Percentiles rank a stretch among this genome's conserved stretches.
Evolutionary conservation across 176 grass and related monocot genomes (phyloP).

Genomic region (Metroxylon sagu): DNA sequence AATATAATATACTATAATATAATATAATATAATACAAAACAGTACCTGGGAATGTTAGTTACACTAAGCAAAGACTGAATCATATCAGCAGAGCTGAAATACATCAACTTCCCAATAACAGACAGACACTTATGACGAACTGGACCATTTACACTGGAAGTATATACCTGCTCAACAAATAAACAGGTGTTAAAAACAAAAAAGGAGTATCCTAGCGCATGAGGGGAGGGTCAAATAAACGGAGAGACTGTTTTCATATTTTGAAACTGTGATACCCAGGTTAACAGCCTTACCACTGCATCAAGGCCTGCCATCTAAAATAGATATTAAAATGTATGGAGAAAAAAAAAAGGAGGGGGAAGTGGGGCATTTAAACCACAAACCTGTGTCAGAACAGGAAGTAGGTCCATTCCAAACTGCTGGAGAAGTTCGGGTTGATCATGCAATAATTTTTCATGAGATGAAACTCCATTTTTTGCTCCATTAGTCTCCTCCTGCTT

Average conservation of each 20-base stretch:
- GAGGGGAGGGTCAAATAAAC: too few relatives aligned
- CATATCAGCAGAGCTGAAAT: conserved; percentile 79
- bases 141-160: conserved; percentile 65
- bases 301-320: too few relatives aligned
- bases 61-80: conserved; percentile 55
- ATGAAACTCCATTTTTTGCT: conserved; percentile 36
- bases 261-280: too few relatives aligned
- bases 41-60: conserved; percentile 84
- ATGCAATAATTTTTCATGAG: conserved; percentile 60
- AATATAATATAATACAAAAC: not conserved
- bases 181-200: not conserved
- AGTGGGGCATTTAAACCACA: not conserved
- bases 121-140: conserved; percentile 78
- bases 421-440: conserved; percentile 87
- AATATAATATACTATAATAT: not conserved
- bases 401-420: conserved; percentile 80
- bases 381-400: conserved; percentile 79
- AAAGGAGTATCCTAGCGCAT: not conserved
- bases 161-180: conserved; percentile 49
- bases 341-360: too few relatives aligned
- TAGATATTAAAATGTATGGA: too few relatives aligned
- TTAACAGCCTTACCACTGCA: too few relatives aligned
- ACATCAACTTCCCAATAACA: conserved; percentile 78
- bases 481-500: conserved; percentile 38
- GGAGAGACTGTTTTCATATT: too few relatives aligned